Evolutionary conservation across 2,329 filamentous ascomycete species (phyloP), one percentile per base, ranked within the genome.

Genomic region (Coniochaeta hoffmannii): DNA sequence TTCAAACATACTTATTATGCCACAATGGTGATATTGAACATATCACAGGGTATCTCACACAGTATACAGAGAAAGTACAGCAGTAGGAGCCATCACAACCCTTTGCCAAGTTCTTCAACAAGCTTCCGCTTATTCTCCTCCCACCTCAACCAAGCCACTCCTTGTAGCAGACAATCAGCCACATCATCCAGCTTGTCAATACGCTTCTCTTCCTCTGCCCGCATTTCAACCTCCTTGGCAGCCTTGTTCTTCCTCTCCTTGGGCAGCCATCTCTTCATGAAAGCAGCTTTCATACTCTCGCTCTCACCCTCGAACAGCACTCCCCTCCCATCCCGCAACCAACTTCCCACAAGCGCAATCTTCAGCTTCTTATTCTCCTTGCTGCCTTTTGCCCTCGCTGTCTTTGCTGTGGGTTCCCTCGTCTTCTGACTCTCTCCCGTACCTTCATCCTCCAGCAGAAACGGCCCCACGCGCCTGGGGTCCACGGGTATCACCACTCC

Each of bases 101-200:
- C 24, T 12, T 8, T 22, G 26, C 41, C 41, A 2, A 46, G 26
- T 64, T 65, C 59, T 71, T 72, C 61, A 1, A 19, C 15, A 4
- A 50, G 31, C 30, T 50, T 32, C n/a, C 28, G 32, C 49, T 50
- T 50, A 34, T 88, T 88, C 61, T 76, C 72, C 65, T 90, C 82
- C 90, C 90, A 95, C 58, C 84, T 77, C 35, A 90, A 69, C 84
- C 88, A 93, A 2, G 88, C 85, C 57, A 90, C 76, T 2, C 85
- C 90, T 68, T 95, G 90, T 54, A 94, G 67, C 26, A 94, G 71
- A 66, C 86, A 88, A 72, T 95, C 90, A 0, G 89, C 87, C 52
- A 95, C 71, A 72, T 95, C 90, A 68, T 95, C 90, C 54, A 93
- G 69, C 69, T 94, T 94, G n/a, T 60, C 67, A 51, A 66, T 60